Base-by-base conservation (phyloP, 2,329 filamentous ascomycete species). In the Aureobasidium sp. region DNA sequence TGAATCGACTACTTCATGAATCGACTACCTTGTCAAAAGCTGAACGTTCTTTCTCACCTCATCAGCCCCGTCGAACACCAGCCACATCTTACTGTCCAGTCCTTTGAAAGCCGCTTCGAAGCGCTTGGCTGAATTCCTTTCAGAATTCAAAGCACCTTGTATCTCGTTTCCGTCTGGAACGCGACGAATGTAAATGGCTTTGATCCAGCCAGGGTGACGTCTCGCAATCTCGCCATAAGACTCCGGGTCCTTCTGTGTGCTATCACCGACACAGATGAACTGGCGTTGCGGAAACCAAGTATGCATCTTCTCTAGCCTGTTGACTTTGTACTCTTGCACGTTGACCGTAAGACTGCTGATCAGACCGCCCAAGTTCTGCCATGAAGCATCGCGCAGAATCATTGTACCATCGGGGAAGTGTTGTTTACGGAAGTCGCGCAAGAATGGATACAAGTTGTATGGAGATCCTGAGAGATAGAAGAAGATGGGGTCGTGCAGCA, bases 391-490 rank as follows among this genome's bases (percentile, higher is more conserved):
- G 43, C 93, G 87, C 7, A 97, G 82, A 39, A 97, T 84, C 65
- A 97, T 81, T 27, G 90, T 90, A 12, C 93, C 93, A 2, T 82
- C 82, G 0, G 88, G 89, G 71, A 87, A 97, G 74, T 88, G 77
- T 1, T 80, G 72, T 60, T 86, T 77, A 39, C 91, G 81, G 75
- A 97, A 97, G 0, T 81, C 74, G 62, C 83, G 86, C 27, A 97
- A 81, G 75, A 97, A 94, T 0, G 90, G 88, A 71, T 97, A 97
- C 10, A 97, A 83, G 69, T 95, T 96, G 78, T 97, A 97, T 0
- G 93, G 93, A 0, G 92, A 96, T 0, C 93, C 92, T 0, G 90
- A 95, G 51, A 97, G 83, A 74, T 97, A 97, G 79, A 96, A 96
- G 82, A 90, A 96, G 0, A 91, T 84, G 1, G 91, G 87, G 9